Conservation (phyloP, 2,329 filamentous ascomycete species). For the Hirsutella rhossiliensis region DNA sequence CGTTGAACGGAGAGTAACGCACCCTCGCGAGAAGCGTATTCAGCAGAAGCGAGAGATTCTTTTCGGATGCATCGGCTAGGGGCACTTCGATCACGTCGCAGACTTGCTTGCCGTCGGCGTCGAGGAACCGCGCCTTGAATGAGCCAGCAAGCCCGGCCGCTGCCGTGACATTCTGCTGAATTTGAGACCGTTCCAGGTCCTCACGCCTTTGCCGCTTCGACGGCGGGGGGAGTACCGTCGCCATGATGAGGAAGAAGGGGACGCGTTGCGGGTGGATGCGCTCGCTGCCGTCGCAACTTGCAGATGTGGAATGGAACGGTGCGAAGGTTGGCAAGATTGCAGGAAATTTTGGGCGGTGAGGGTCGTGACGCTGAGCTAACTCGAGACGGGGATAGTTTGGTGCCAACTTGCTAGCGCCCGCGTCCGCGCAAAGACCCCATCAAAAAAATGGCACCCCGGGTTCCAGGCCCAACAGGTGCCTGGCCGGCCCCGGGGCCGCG, state of each 20-base stretch:
- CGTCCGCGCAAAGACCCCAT: not conserved
- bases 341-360: constrained; percentile 16
- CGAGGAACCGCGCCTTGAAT: constrained; percentile 77
- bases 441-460: not conserved
- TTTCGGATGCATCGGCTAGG: constrained; percentile 73
- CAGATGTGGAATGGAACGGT: no score
- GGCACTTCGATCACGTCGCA: constrained; percentile 61
- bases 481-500: no score
- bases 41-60: constrained; percentile 76
- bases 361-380: not conserved
- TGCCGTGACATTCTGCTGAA: constrained; percentile 63
- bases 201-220: constrained; percentile 80
- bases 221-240: constrained; percentile 70
- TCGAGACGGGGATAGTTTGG: not conserved
- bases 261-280: not conserved
- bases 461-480: not conserved
- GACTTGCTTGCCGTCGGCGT: constrained; percentile 63
- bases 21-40: constrained; percentile 75
- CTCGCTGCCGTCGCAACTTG: no score
- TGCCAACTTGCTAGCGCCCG: not conserved
- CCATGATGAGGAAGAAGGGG: constrained; percentile 38
- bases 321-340: constrained; percentile 10
- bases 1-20: constrained; percentile 6
- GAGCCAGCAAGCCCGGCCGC: constrained; percentile 60
- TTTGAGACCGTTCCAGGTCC: constrained; percentile 54